Conservation (phyloP, 2,329 filamentous ascomycete species). For the Trichoderma guizhouense region DNA sequence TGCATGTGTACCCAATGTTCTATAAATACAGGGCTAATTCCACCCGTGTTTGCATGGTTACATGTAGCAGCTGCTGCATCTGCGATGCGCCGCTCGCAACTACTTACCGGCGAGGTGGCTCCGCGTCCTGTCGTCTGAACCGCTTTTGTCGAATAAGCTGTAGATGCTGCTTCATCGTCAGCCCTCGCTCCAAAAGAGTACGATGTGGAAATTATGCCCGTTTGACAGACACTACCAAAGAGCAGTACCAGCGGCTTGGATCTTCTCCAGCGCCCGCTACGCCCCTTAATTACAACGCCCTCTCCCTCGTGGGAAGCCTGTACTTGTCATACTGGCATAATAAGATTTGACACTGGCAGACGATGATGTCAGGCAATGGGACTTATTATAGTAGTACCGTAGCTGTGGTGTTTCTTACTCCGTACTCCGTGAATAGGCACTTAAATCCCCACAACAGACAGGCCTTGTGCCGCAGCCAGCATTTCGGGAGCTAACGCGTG, state of each 20-base stretch:
- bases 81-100: background rate
- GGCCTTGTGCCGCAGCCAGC: slow-evolving; percentile 40
- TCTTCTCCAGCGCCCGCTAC: background rate
- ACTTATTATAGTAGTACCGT: background rate
- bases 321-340: background rate
- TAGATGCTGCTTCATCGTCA: background rate
- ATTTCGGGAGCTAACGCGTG: slow-evolving; percentile 55
- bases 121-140: background rate
- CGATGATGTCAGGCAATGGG: background rate
- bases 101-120: background rate
- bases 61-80: background rate
- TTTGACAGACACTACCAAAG: too few species aligned
- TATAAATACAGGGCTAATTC: background rate
- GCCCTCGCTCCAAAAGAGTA: background rate
- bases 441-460: slow-evolving; percentile 50
- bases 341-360: background rate
- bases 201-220: background rate
- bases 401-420: background rate
- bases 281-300: background rate
- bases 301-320: background rate
- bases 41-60: background rate
- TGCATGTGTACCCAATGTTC: background rate
- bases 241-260: background rate
- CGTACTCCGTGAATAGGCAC: slow-evolving; percentile 35
- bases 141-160: background rate